phyloP scores from a whole-genome alignment of 805 yeast genomes.

The Debaryomyces hansenii region DNA sequence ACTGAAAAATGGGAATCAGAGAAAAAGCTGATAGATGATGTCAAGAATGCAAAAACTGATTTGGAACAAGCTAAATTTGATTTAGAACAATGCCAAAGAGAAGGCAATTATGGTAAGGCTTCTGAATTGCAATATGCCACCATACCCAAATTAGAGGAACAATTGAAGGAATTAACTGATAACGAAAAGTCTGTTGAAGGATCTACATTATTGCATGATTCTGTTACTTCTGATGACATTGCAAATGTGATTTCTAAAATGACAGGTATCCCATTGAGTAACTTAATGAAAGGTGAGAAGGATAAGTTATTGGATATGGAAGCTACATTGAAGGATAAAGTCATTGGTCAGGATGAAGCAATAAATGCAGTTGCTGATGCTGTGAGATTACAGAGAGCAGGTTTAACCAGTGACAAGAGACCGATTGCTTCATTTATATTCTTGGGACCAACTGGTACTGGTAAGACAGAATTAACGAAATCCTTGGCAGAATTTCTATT shows the following conservation, averaged over 20 bases:
- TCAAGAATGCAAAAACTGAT: constrained; percentile 77
- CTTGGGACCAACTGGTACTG: constrained; percentile 98
- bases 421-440: constrained; percentile 97
- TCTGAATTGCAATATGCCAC: constrained; percentile 85
- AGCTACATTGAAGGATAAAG: constrained; percentile 67
- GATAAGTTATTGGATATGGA: constrained; percentile 91
- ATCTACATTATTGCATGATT: constrained; percentile 68
- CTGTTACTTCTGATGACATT: constrained; percentile 92
- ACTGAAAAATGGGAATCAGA: constrained; percentile 88
- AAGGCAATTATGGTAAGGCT: constrained; percentile 83
- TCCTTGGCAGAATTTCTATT: constrained; percentile 89
- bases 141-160: constrained; percentile 75
- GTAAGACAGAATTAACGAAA: constrained; percentile 94
- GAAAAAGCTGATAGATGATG: constrained; percentile 67
- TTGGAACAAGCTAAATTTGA: constrained; percentile 83
- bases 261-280: constrained; percentile 94
- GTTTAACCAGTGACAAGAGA: constrained; percentile 88
- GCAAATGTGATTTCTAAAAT: constrained; percentile 88
- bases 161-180: constrained; percentile 49
- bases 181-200: constrained; percentile 29
- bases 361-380: constrained; percentile 88
- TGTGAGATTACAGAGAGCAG: constrained; percentile 94
- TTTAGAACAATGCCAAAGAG: constrained; percentile 78
- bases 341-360: constrained; percentile 95
- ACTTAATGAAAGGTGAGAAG: constrained; percentile 90